Evolutionary conservation across 2,329 filamentous ascomycete genomes (phyloP), one percentile per base, ranked within the genome.

Genomic region (Diaporthe sp.): DNA sequence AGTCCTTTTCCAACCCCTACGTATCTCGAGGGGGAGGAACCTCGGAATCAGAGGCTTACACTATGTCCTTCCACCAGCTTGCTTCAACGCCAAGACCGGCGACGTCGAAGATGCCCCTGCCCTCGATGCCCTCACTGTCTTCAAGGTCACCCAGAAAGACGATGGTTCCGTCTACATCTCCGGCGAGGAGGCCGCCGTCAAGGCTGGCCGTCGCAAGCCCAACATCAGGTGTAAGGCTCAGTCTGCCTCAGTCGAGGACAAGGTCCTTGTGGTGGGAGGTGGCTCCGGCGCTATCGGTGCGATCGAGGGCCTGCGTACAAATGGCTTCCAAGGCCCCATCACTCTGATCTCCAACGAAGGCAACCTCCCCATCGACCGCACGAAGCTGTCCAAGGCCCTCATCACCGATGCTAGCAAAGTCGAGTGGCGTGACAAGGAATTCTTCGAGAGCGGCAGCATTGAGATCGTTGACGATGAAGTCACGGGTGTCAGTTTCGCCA

Each of bases 101-200:
- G 97, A 99, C 79, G 94, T 98, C 74, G 97, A 99, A 85, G 95
- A 98, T 81, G 96, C 96, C 0, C 97, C 97, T 0, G 97, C 94
- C 2, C 90, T 97, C 35, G 95, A 98, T 80, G 89, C 94, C n/a
- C 86, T 99, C 35, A 90, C 94, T 59, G 92, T 93, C 68, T 99
- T 97, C 85, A 92, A 94, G 70, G 87, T 98, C 42, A 86, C 91
- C 42, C 92, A 97, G 82, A 95, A 93, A 80, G 91, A 97, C 78
- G 91, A 97, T 78, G 95, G 94, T 42, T 93, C 90, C 7, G 92
- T 98, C 2, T 98, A 95, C 82, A 91, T 99, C 77, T 92, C 92
- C 53, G 95, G 93, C 32, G 94, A 96, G 39, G 93, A 97, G 82
- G 88, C 90, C 1, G 88, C 88, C 39, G 93, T 99, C 85, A 97